phyloP scores from a whole-genome alignment of 345 rosid genomes.

The Lumnitzera littorea region DNA sequence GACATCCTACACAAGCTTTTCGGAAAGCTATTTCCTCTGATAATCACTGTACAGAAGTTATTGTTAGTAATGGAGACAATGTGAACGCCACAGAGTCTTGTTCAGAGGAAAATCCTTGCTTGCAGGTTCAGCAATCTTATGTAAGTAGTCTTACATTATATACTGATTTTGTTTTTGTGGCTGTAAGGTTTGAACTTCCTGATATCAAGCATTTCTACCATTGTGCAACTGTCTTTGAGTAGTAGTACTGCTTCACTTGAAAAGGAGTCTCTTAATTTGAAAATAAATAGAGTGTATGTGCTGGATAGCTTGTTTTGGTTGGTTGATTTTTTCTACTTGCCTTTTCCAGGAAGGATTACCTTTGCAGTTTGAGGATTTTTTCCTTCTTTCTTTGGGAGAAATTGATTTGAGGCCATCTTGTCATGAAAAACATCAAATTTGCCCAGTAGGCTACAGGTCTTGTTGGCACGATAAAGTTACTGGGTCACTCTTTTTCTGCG shows the following conservation, averaged over 20 bases:
- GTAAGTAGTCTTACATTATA: conserved; percentile 29
- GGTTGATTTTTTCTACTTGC: conserved; percentile 13
- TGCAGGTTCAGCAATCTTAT: conserved; percentile 27
- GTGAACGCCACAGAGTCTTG: conserved; percentile 32
- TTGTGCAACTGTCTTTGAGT: not conserved
- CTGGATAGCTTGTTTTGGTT: conserved; percentile 4
- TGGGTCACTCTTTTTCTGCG: conserved; percentile 78
- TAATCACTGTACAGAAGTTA: conserved; percentile 27
- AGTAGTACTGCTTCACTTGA: not conserved
- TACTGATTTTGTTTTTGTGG: no score
- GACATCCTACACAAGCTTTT: conserved; percentile 28
- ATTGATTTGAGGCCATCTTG: conserved; percentile 73
- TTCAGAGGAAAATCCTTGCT: conserved; percentile 27
- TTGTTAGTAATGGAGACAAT: conserved; percentile 19
- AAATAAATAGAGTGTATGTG: conserved; percentile 5
- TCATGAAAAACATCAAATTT: conserved; percentile 54
- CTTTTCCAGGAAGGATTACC: conserved; percentile 72
- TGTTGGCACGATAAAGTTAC: conserved; percentile 98
- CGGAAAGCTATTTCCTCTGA: conserved; percentile 33
- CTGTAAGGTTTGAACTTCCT: no score
- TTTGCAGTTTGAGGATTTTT: conserved; percentile 87
- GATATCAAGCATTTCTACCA: not conserved
- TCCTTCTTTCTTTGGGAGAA: conserved; percentile 72
- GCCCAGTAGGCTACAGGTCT: conserved; percentile 81
- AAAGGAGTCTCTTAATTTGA: not conserved